Conservation (phyloP, 495 filamentous ascomycete genomes). For the Pseudomonodictys pantanalensis region DNA sequence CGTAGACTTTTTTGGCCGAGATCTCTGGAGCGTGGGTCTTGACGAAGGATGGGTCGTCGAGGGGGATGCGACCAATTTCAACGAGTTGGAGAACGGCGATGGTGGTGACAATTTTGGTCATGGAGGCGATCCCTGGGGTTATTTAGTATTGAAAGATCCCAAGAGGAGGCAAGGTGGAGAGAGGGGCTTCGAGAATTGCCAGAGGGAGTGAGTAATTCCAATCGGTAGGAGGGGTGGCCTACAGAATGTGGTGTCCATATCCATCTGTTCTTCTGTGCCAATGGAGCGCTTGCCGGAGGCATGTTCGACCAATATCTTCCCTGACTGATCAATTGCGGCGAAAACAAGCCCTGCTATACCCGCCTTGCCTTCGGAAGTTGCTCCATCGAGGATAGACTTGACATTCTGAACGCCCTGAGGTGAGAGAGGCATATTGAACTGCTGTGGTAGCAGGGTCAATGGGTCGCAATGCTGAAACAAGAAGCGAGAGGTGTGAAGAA, state of each 20-base stretch:
- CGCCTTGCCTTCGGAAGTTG: conserved; percentile 13
- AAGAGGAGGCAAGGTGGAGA: no score
- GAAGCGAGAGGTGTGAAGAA: not conserved
- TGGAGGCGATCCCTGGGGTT: conserved; percentile 54
- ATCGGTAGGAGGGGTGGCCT: not conserved
- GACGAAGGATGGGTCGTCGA: conserved; percentile 50
- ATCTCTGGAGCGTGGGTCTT: conserved; percentile 51
- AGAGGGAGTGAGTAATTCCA: not conserved
- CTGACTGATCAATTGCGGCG: conserved; percentile 46
- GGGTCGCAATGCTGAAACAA: not conserved
- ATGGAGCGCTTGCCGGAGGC: conserved; percentile 45
- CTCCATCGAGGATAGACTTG: conserved; percentile 23
- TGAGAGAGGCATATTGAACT: conserved; percentile 23
- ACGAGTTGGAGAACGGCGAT: conserved; percentile 59
- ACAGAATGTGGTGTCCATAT: conserved; percentile 51
- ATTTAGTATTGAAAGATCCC: no score
- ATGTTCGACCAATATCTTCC: conserved; percentile 47
- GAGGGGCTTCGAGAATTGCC: not conserved
- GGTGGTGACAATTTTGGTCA: conserved; percentile 54
- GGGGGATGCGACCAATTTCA: conserved; percentile 48
- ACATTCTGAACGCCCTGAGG: conserved; percentile 14
- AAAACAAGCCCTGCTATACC: conserved; percentile 46
- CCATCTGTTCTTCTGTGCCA: conserved; percentile 45
- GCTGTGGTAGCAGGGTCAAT: not conserved
- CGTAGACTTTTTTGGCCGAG: conserved; percentile 33